Percentiles rank a stretch among this genome's conserved stretches.
Evolutionary conservation across 73 alveolate genomes (phyloP).

Genomic region (Paramecium sonneborni): DNA sequence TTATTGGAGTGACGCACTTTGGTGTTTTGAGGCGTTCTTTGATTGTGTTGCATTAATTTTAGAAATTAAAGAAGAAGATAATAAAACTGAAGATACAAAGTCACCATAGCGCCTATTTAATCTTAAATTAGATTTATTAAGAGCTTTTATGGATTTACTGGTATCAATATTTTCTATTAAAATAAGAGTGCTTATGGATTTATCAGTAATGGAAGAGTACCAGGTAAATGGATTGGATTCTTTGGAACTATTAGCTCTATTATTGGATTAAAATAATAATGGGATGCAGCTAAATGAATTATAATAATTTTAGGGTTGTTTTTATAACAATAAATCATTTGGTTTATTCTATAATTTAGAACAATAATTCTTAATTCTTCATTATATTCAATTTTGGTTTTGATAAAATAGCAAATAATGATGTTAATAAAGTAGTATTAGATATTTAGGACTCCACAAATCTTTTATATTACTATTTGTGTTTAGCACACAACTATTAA

Average conservation of each 20-base stretch:
- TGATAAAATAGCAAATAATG: not conserved
- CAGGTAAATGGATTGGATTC: conserved; percentile 20
- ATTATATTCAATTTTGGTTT: not conserved
- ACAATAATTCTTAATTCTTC: not conserved
- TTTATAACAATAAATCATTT: not conserved
- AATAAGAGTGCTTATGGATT: conserved; percentile 49
- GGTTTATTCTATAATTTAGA: not conserved
- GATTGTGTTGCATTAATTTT: conserved; percentile 15
- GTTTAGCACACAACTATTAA: not conserved
- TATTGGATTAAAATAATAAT: conserved; percentile 31
- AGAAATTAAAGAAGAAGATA: conserved; percentile 22
- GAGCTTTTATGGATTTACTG: conserved; percentile 52
- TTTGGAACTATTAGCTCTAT: conserved; percentile 40
- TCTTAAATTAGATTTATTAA: not conserved
- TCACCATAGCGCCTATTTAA: not conserved
- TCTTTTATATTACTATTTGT: not conserved
- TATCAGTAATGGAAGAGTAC: conserved; percentile 18
- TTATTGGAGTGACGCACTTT: conserved; percentile 16
- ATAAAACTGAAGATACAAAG: not conserved
- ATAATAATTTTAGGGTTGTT: not conserved
- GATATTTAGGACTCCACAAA: not conserved
- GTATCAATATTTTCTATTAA: not conserved
- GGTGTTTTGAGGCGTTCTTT: conserved; percentile 56
- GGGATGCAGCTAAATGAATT: not conserved
- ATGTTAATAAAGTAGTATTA: not conserved